Conservation (phyloP, 108 stramenopile species). For the Nitzschia sp. region DNA sequence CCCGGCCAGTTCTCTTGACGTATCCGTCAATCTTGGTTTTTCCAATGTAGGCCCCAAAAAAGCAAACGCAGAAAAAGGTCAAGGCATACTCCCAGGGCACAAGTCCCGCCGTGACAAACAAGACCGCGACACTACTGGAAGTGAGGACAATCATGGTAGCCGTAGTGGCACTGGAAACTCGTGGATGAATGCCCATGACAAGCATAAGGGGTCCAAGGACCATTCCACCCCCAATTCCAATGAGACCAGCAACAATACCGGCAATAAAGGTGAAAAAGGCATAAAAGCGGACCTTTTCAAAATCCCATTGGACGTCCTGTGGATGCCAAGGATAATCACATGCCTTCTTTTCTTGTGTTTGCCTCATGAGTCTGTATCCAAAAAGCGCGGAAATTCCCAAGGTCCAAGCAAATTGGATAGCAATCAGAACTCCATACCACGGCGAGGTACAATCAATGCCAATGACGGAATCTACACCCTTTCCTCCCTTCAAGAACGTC, state of each 20-base stretch:
- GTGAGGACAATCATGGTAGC: constrained; percentile 76
- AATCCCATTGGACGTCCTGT: constrained; percentile 61
- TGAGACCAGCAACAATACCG: constrained; percentile 66
- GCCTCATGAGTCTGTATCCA: constrained; percentile 46
- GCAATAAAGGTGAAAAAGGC: constrained; percentile 61
- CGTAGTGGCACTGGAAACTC: constrained; percentile 67
- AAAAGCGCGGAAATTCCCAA: constrained; percentile 52
- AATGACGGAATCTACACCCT: constrained; percentile 62
- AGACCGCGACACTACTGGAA: constrained; percentile 62
- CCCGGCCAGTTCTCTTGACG: constrained; percentile 63
- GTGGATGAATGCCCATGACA: constrained; percentile 67
- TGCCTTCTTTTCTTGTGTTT: constrained; percentile 33
- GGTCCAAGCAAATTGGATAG: constrained; percentile 61
- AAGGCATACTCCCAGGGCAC: constrained; percentile 66
- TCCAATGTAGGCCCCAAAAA: constrained; percentile 62
- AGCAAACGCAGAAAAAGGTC: constrained; percentile 60
- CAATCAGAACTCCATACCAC: constrained; percentile 53
- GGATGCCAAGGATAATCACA: constrained; percentile 58
- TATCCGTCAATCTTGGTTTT: constrained; percentile 65
- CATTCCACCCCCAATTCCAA: constrained; percentile 85
- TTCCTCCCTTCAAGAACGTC: constrained; percentile 66
- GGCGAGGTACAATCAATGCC: constrained; percentile 63
- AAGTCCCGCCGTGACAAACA: constrained; percentile 63
- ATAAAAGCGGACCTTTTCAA: constrained; percentile 42
- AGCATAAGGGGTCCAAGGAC: constrained; percentile 72